Percentiles rank a stretch among this genome's conserved stretches.
Conservation (phyloP, 1,139 yeast genomes). For the Magnusiomyces paraingens region DNA sequence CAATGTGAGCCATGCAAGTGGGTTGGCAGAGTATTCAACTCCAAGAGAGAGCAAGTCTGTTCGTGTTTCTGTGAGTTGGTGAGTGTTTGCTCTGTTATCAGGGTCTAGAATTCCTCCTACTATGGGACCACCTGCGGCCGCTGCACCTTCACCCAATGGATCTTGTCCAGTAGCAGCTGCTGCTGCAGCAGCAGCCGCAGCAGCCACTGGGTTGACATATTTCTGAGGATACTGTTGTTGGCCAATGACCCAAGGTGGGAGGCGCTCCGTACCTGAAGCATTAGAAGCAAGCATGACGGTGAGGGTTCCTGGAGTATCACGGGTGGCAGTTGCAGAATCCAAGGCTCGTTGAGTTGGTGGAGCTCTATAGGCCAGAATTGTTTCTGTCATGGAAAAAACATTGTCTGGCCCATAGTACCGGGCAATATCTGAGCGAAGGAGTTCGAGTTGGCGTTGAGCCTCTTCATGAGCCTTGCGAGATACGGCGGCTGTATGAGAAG, state of each 20-base stretch:
- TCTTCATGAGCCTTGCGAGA: neutral
- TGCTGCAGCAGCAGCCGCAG: no score
- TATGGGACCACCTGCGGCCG: no score
- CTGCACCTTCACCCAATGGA: no score
- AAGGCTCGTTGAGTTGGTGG: neutral
- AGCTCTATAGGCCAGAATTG: slow-evolving; percentile 7
- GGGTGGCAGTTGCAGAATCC: neutral
- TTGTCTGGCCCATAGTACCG: slow-evolving; percentile 8
- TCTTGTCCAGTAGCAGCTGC: no score
- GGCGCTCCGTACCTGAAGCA: slow-evolving; percentile 13
- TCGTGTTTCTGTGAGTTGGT: no score
- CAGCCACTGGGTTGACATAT: no score
- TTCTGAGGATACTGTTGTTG: slow-evolving; percentile 7
- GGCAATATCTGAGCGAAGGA: slow-evolving; percentile 1
- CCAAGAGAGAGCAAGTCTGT: slow-evolving; percentile 9
- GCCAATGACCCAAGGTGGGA: slow-evolving; percentile 16
- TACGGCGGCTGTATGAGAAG: no score
- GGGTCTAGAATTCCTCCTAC: no score
- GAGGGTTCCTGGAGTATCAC: neutral
- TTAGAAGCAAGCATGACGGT: slow-evolving; percentile 14
- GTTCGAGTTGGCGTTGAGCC: slow-evolving; percentile 4
- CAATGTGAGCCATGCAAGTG: slow-evolving; percentile 14
- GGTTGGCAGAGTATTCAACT: slow-evolving; percentile 13
- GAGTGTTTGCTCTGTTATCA: no score
- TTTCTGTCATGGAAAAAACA: slow-evolving; percentile 15